phyloP scores from a whole-genome alignment of 148 eudicot species.

The Heliosperma pusillum region DNA sequence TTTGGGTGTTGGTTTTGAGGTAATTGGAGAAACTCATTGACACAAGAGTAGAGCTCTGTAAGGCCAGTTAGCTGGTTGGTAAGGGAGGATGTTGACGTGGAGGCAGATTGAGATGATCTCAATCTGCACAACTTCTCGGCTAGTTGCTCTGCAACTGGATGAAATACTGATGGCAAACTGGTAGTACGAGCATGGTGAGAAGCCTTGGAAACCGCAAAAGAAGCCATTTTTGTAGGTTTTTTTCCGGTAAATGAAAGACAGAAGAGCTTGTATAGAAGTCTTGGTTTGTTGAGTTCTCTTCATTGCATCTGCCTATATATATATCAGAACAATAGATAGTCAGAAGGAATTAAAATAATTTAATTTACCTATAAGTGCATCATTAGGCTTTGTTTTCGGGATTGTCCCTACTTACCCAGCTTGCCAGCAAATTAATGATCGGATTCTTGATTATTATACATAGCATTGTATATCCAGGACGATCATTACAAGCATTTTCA shows the following conservation, averaged over 20 bases:
- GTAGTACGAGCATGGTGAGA: constrained; percentile 27
- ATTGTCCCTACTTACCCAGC: too few species aligned
- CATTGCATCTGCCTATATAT: constrained; percentile 9
- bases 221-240: neutral
- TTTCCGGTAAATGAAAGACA: neutral
- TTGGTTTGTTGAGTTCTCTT: constrained; percentile 21
- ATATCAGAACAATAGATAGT: constrained; percentile 16
- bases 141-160: constrained; percentile 23
- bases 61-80: constrained; percentile 26
- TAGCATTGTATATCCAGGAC: too few species aligned
- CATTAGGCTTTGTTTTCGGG: constrained; percentile 19
- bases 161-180: constrained; percentile 33
- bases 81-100: constrained; percentile 25
- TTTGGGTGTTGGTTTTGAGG: constrained; percentile 23
- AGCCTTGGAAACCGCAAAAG: neutral
- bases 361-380: neutral
- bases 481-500: neutral
- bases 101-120: constrained; percentile 31
- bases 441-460: too few species aligned
- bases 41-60: constrained; percentile 26
- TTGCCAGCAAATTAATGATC: too few species aligned
- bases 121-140: constrained; percentile 27
- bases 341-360: constrained; percentile 16
- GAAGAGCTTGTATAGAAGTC: neutral
- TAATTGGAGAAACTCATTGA: constrained; percentile 31